Percentiles rank a stretch among this genome's conserved stretches.
phyloP scores from a whole-genome alignment of 306 rosid genomes.

The Vachellia collinsii region DNA sequence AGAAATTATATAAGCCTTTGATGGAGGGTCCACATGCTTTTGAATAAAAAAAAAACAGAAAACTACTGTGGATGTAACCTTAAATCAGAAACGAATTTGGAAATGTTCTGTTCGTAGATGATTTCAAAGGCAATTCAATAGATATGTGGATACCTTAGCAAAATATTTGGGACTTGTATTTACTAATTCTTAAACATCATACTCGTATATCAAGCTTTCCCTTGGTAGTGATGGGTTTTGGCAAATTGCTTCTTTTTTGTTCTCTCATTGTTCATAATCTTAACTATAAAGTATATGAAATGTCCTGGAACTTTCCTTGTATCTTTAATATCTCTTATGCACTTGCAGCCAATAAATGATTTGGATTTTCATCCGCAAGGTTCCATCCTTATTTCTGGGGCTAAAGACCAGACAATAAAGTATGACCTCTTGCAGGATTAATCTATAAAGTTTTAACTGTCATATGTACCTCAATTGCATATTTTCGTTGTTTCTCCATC shows the following conservation, averaged over 20 bases:
- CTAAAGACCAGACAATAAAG: conserved; percentile 94
- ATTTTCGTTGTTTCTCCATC: conserved; percentile 26
- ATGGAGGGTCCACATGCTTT: background rate
- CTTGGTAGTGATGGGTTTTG: conserved; percentile 9
- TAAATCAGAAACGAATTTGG: conserved; percentile 4
- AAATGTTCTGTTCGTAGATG: background rate
- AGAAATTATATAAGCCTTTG: background rate
- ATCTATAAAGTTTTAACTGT: conserved; percentile 13
- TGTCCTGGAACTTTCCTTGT: conserved; percentile 20
- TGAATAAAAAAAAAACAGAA: background rate
- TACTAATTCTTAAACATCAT: conserved; percentile 11
- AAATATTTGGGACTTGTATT: conserved; percentile 3
- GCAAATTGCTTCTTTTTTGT: conserved; percentile 9
- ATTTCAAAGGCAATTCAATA: background rate
- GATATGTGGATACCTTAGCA: background rate
- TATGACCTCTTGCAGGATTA: conserved; percentile 43
- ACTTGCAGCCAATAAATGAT: conserved; percentile 90
- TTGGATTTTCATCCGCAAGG: conserved; percentile 95
- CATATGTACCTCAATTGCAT: conserved; percentile 19
- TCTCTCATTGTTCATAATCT: background rate
- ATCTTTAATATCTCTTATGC: conserved; percentile 28
- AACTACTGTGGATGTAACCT: background rate
- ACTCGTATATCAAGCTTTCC: conserved; percentile 29
- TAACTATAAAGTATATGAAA: conserved; percentile 22
- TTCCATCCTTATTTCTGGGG: conserved; percentile 78